Conservation (phyloP, 345 rosid genomes). For the Zanthoxylum bungeanum region DNA sequence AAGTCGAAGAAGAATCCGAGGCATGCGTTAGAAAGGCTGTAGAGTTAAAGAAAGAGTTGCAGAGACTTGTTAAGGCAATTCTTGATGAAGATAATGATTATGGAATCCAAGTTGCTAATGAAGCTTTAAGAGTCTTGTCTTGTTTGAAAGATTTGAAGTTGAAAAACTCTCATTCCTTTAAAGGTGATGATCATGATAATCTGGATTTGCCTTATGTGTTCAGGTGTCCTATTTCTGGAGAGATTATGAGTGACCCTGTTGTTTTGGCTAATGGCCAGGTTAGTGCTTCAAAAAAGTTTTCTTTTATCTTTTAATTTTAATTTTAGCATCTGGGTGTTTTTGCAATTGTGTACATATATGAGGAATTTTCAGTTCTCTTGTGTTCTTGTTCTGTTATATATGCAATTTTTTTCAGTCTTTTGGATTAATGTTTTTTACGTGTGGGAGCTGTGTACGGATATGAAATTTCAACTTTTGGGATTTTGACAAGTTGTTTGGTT, state of each 20-base stretch:
- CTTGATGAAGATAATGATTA: conserved; percentile 37
- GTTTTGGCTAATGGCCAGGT: conserved; percentile 60
- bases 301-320: background rate
- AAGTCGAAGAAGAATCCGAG: background rate
- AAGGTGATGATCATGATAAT: conserved; percentile 7
- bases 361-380: too few relatives aligned
- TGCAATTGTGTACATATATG: background rate
- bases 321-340: background rate
- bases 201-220: conserved; percentile 33
- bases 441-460: too few relatives aligned
- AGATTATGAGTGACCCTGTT: conserved; percentile 57
- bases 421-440: background rate
- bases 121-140: conserved; percentile 36
- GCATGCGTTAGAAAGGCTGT: conserved; percentile 11
- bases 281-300: conserved; percentile 2
- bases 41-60: conserved; percentile 42
- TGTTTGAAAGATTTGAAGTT: conserved; percentile 24
- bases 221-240: conserved; percentile 43
- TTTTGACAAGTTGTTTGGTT: background rate
- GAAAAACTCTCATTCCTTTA: conserved; percentile 16
- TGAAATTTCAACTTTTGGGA: background rate
- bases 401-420: background rate
- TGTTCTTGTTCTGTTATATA: background rate
- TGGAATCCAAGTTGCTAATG: conserved; percentile 24
- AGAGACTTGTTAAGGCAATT: conserved; percentile 29